These are phyloP conservation scores for Galerina sulciceps DNA, from an alignment of 768 basidiomycete species.

Conservation along the genomic window DNA sequence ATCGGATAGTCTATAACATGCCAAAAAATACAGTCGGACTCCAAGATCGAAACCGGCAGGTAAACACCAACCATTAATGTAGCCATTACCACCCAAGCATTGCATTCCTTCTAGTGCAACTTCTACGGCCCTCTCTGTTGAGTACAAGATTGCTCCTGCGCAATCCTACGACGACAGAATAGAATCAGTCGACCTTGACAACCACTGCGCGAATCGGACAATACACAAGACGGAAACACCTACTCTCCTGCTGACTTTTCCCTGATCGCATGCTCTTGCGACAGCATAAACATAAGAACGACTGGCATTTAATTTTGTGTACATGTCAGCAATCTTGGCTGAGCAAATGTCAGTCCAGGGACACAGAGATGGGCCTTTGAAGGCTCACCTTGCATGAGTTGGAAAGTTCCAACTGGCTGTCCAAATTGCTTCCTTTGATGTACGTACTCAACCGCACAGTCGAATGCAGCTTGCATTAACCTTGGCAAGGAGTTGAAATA, in stretches of 20 bases:
- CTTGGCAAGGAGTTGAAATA: slow-evolving; percentile 38
- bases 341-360: slow-evolving; percentile 14
- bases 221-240: slow-evolving; percentile 26
- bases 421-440: slow-evolving; percentile 94
- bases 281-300: slow-evolving; percentile 94
- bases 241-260: slow-evolving; percentile 78
- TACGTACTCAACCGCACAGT: slow-evolving; percentile 86
- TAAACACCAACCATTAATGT: slow-evolving; percentile 75
- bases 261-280: slow-evolving; percentile 84
- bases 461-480: slow-evolving; percentile 93
- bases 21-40: slow-evolving; percentile 5
- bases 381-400: slow-evolving; percentile 88
- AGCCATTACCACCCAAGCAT: slow-evolving; percentile 93
- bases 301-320: slow-evolving; percentile 88
- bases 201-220: background rate
- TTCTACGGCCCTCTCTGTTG: slow-evolving; percentile 90
- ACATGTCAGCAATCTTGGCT: slow-evolving; percentile 93
- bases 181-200: background rate
- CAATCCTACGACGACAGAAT: slow-evolving; percentile 67
- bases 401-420: slow-evolving; percentile 86
- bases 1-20: slow-evolving; percentile 76
- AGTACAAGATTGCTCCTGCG: slow-evolving; percentile 92
- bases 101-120: slow-evolving; percentile 93
- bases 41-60: background rate
- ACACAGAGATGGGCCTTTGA: background rate